phyloP scores from a whole-genome alignment of 2,329 filamentous ascomycete genomes.

The Xylariaceae sp. region DNA sequence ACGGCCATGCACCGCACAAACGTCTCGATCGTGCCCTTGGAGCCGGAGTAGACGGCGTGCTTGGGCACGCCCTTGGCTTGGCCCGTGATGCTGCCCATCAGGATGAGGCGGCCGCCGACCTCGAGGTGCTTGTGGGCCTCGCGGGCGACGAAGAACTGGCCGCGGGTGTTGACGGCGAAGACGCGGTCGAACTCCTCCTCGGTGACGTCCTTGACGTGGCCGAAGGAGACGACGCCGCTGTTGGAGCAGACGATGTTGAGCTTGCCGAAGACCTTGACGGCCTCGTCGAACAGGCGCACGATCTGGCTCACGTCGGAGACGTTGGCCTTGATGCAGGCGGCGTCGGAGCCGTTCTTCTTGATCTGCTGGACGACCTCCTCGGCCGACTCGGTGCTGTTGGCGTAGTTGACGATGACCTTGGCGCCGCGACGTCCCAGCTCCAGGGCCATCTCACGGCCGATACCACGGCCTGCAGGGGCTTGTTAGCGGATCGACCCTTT shows the following conservation, averaged over 20 bases:
- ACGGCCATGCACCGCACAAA: slow-evolving; percentile 73
- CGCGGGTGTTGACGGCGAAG: slow-evolving; percentile 63
- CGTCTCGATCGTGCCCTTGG: slow-evolving; percentile 72
- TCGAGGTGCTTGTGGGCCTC: slow-evolving; percentile 67
- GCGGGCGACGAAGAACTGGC: slow-evolving; percentile 69
- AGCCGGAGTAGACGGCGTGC: slow-evolving; percentile 70
- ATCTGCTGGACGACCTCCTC: slow-evolving; percentile 63
- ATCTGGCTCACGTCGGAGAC: slow-evolving; percentile 62
- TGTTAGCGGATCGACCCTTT: slow-evolving; percentile 5
- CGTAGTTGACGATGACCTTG: slow-evolving; percentile 64
- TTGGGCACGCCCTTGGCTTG: slow-evolving; percentile 64
- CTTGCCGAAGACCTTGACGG: slow-evolving; percentile 59
- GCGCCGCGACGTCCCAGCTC: slow-evolving; percentile 63
- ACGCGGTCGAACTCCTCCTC: slow-evolving; percentile 70
- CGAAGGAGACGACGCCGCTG: slow-evolving; percentile 64
- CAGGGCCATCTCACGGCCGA: slow-evolving; percentile 62
- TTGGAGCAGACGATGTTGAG: slow-evolving; percentile 69
- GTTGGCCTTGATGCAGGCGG: slow-evolving; percentile 64
- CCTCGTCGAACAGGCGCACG: slow-evolving; percentile 57
- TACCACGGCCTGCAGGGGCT: slow-evolving; percentile 50
- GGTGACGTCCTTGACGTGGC: slow-evolving; percentile 63
- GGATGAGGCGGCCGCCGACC: slow-evolving; percentile 64
- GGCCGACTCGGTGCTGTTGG: slow-evolving; percentile 60
- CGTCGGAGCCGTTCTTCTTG: slow-evolving; percentile 58
- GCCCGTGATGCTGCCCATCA: slow-evolving; percentile 69